A percentile compares a stretch with the other conserved stretches of the same genome.
These are phyloP conservation scores for Fusarium fujikuroi DNA, from an alignment of 2,329 filamentous ascomycete species.

Conservation along the genomic window DNA sequence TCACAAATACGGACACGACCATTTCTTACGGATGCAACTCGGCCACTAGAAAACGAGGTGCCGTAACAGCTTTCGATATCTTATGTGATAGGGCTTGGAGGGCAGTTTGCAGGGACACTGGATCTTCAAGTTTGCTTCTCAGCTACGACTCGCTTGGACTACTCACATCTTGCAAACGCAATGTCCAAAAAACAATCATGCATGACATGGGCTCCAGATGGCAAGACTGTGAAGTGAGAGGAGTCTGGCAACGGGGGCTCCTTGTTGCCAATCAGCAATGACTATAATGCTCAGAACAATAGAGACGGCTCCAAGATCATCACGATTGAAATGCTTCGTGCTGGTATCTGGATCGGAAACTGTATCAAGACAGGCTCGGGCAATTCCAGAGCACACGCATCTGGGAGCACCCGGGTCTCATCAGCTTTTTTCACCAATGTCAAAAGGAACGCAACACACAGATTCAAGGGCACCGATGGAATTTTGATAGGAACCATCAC, in stretches of 20 bases:
- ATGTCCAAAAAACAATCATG: too few species aligned
- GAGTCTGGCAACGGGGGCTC: neutral
- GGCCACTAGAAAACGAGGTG: neutral
- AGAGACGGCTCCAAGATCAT: neutral
- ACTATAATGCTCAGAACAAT: neutral
- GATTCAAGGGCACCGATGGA: neutral
- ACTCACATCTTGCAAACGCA: neutral
- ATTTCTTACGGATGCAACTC: neutral
- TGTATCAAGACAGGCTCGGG: too few species aligned
- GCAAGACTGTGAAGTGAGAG: neutral
- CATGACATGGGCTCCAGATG: neutral
- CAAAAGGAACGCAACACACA: neutral
- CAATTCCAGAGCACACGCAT: neutral
- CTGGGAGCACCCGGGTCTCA: neutral
- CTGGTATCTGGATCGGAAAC: neutral
- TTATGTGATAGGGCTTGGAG: neutral
- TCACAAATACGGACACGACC: neutral
- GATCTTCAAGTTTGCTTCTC: neutral
- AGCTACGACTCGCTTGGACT: neutral
- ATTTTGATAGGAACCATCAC: neutral
- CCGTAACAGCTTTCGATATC: neutral
- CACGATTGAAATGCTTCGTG: neutral
- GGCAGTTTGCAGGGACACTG: neutral
- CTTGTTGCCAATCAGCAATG: neutral
- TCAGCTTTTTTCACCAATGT: rapidly evolving